These are phyloP conservation scores for Boletus barrowsii DNA, from an alignment of 768 basidiomycete species.

Conservation along the genomic window DNA sequence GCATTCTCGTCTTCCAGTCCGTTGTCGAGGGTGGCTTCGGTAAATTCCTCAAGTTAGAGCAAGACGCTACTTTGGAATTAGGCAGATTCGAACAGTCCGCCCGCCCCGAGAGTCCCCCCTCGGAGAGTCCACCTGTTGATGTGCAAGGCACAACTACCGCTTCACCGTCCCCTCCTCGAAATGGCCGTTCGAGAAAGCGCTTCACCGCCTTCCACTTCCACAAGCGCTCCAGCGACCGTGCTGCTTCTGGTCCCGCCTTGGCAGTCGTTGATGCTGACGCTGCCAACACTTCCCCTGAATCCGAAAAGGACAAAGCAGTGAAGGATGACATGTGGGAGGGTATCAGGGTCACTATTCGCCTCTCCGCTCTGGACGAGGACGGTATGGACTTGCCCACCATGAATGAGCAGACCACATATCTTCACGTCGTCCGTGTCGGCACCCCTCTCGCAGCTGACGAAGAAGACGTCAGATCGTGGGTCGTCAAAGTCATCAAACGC, in stretches of 20 bases:
- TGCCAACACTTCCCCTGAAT: slow-evolving; percentile 27
- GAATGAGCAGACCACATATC: slow-evolving; percentile 88
- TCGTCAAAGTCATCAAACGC: slow-evolving; percentile 88
- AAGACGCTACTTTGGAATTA: slow-evolving; percentile 78
- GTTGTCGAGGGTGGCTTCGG: slow-evolving; percentile 84
- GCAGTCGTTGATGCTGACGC: slow-evolving; percentile 73
- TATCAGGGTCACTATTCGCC: slow-evolving; percentile 72
- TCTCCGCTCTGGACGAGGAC: slow-evolving; percentile 78
- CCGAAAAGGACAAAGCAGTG: slow-evolving; percentile 41
- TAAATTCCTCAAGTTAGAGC: slow-evolving; percentile 65
- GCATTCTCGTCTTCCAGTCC: slow-evolving; percentile 38
- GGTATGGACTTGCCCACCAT: slow-evolving; percentile 61
- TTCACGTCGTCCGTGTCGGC: slow-evolving; percentile 78
- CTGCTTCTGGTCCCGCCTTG: slow-evolving; percentile 72
- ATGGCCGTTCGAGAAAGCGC: slow-evolving; percentile 42
- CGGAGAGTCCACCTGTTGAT: slow-evolving; percentile 13
- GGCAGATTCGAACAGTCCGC: slow-evolving; percentile 58
- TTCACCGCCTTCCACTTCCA: slow-evolving; percentile 70
- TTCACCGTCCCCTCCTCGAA: slow-evolving; percentile 13
- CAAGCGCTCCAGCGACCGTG: slow-evolving; percentile 47
- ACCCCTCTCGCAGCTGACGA: slow-evolving; percentile 36
- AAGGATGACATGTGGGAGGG: slow-evolving; percentile 57
- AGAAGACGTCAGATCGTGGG: slow-evolving; percentile 76
- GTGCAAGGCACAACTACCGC: slow-evolving; percentile 11
- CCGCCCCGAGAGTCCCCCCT: neutral